Conservation (phyloP, 2,329 filamentous ascomycete genomes). For the Ambrosiella beaveri region DNA sequence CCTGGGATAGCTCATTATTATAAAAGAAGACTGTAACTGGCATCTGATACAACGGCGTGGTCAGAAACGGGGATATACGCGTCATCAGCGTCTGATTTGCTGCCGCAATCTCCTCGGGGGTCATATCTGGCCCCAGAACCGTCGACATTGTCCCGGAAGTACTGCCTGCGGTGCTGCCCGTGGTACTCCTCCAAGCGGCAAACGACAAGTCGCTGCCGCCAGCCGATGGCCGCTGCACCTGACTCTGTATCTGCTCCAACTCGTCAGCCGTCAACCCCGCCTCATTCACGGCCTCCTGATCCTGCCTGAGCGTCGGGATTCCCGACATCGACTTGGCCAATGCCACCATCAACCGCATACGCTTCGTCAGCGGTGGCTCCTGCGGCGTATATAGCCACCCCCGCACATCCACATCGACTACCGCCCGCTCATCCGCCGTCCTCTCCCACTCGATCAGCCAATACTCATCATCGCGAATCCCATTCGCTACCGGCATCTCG, state of each 20-base stretch:
- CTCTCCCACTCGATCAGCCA: slow-evolving; percentile 66
- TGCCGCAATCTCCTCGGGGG: slow-evolving; percentile 53
- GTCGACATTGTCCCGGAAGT: neutral
- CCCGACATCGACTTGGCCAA: slow-evolving; percentile 78
- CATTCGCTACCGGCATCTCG: slow-evolving; percentile 20
- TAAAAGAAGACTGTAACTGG: slow-evolving; percentile 93
- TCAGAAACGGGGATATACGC: slow-evolving; percentile 75
- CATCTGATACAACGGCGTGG: slow-evolving; percentile 57
- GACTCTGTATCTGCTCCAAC: slow-evolving; percentile 37
- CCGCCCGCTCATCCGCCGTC: slow-evolving; percentile 63
- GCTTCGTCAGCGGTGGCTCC: slow-evolving; percentile 65
- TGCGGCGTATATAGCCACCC: slow-evolving; percentile 91
- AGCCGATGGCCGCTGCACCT: neutral
- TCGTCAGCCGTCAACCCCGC: slow-evolving; percentile 31
- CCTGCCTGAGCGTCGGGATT: slow-evolving; percentile 48
- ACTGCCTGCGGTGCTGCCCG: neutral
- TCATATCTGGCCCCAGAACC: slow-evolving; percentile 20
- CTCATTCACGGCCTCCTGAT: slow-evolving; percentile 2
- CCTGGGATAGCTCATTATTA: slow-evolving; percentile 66
- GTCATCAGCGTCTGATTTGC: slow-evolving; percentile 83
- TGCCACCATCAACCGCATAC: slow-evolving; percentile 73
- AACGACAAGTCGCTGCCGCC: neutral
- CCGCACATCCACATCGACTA: slow-evolving; percentile 86
- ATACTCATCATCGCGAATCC: slow-evolving; percentile 48
- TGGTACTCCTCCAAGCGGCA: neutral